phyloP scores from a whole-genome alignment of 1,139 yeast species.

The Hansenula lynferdii region DNA sequence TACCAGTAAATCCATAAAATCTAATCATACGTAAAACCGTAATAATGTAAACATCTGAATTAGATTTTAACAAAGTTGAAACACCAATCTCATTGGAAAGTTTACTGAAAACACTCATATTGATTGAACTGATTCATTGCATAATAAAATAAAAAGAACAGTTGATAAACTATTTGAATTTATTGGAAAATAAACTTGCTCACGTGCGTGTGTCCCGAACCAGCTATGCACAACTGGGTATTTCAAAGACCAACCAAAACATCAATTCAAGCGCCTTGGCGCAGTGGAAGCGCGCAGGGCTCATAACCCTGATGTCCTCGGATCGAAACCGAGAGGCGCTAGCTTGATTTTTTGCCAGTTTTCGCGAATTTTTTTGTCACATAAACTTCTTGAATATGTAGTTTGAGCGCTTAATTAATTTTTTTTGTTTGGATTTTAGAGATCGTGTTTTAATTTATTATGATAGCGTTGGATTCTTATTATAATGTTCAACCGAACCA shows the following conservation, averaged over 20 bases:
- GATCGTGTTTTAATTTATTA: too few species aligned
- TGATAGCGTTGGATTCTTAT: too few species aligned
- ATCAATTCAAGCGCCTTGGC: conserved; percentile 66
- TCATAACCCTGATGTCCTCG: conserved; percentile 99
- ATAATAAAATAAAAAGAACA: too few species aligned
- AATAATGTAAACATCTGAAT: neutral
- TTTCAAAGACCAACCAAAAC: neutral
- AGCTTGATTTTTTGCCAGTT: conserved; percentile 29
- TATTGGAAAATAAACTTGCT: too few species aligned
- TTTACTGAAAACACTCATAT: neutral
- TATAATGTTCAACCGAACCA: too few species aligned
- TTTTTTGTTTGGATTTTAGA: too few species aligned
- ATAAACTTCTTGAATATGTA: too few species aligned
- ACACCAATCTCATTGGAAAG: neutral
- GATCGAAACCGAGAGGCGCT: conserved; percentile 99
- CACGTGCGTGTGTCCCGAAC: too few species aligned
- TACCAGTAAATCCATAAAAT: conserved; percentile 5
- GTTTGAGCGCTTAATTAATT: too few species aligned
- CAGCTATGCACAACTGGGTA: neutral
- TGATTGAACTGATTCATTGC: too few species aligned
- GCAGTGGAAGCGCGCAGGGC: conserved; percentile 99
- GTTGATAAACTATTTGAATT: too few species aligned
- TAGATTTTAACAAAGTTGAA: neutral
- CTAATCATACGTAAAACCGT: neutral
- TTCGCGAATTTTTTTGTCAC: neutral